Base-by-base conservation (phyloP, 163 green algal genomes). In the Scenedesmus sp. region DNA sequence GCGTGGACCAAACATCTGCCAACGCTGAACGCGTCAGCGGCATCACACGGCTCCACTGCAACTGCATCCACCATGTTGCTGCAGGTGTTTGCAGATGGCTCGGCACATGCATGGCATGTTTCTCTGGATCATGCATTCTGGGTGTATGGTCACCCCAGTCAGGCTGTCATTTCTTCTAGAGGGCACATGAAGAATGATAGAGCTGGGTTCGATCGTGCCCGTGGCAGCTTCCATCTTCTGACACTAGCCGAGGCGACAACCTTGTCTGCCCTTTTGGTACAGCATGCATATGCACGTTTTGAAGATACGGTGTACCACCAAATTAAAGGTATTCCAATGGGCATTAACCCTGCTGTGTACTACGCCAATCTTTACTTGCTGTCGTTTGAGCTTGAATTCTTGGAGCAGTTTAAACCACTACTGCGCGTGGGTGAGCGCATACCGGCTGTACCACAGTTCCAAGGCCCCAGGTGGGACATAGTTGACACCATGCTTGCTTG, bases 281-380 rank as follows among this genome's bases (percentile, higher is more conserved):
- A 46, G 59, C 8, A 64, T 64, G 9, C 81, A 7, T 86, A 86
- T 66, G 81, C 70, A 34, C 81, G 52, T 5, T 86, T 86, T 86
- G 81, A 52, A 34, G 12, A 86, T 15, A 46, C 34, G 55, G 81
- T 86, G 10, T 86, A 64, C 52, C 54, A 66, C 16, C 81, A 86
- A 66, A 64, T 13, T 34, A 56, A 8, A 64, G 81, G 81, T 26
- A 86, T 70, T 15, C 81, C 81, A 26, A 86, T 86, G 81, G 81
- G 81, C 3, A 66, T 86, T 4, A 86, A 66, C 52, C 81, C 81
- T 52, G 81, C 46, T 20, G 81, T 86, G n/a, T 86, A 86, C 52
- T 34, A 64, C 12, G 81, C 81, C 4, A 64, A 86, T 26, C n/a
- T 64, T 6, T 64, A 86, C 81, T 26, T 86, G 81, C 26, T 67